Evolutionary conservation across 169 alveolate genomes (phyloP), one percentile per base, ranked within the genome.

Genomic region (Plasmodium adleri): DNA sequence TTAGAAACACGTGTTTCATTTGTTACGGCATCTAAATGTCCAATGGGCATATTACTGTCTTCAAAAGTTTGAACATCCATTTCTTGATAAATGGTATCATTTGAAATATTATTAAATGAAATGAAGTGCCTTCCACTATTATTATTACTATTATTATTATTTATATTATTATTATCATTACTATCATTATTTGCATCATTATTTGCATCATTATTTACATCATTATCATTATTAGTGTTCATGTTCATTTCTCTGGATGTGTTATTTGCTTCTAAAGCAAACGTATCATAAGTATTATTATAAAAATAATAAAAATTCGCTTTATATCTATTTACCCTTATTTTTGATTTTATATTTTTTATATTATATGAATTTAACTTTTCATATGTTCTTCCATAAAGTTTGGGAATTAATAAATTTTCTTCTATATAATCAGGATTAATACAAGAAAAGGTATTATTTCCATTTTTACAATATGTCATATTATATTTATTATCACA

Each of bases 301-400:
- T 64, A 85, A 58, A 85, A 85, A 67, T 88, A 85, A 59, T 75
- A 85, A 56, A 73, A 85, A 68, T 88, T 66, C 5, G 90, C 88
- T 49, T 78, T 64, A 54, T 88, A 85, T 52, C 87, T 74, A 54
- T 88, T 88, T 20, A 72, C 85, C 20, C 52, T 75, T 50, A 85
- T 88, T 49, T 67, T 88, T 47, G 90, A 75, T 28, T 87, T 87
- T 39, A 75, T 15, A 58, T 72, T 88, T 43, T 75, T 52, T 50
- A 72, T 88, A 50, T 78, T 73, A 52, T 63, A 66, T 9, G 87
- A 73, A 67, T 88, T 88, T 71, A 78, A 26, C 47, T 63, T 88
- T 78, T 88, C 75, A 52, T 73, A 50, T 1, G 89, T 71, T 66
- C 64, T 71, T 6, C 90, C 87, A 47, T 73, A 78, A 6, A 78